phyloP scores from a whole-genome alignment of 2,329 filamentous ascomycete species.

The Zymoseptoria brevis region DNA sequence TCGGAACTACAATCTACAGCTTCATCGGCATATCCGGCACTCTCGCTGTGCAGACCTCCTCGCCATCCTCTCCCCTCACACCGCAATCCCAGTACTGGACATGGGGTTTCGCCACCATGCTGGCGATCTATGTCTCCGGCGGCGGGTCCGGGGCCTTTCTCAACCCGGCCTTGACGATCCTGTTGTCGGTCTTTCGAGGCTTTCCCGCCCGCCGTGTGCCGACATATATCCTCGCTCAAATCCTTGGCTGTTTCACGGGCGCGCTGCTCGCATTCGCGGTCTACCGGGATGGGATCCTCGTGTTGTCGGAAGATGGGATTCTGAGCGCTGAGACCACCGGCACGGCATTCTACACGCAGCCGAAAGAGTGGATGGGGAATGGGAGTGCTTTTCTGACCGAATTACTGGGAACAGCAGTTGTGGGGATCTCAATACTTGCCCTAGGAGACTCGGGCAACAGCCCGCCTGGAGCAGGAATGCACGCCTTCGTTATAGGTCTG shows the following conservation, averaged over 20 bases:
- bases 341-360: constrained; percentile 22
- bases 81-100: constrained; percentile 26
- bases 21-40: constrained; percentile 20
- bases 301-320: constrained; percentile 33
- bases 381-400: constrained; percentile 43
- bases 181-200: constrained; percentile 39
- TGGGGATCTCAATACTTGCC: constrained; percentile 37
- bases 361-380: constrained; percentile 20
- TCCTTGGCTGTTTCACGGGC: constrained; percentile 46
- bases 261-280: constrained; percentile 40
- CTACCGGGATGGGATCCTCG: constrained; percentile 33
- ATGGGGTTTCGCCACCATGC: constrained; percentile 50
- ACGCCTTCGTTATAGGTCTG: constrained; percentile 43
- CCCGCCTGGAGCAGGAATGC: constrained; percentile 43
- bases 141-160: constrained; percentile 42
- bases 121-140: constrained; percentile 35
- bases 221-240: constrained; percentile 45
- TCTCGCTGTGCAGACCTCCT: constrained; percentile 36
- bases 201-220: constrained; percentile 46
- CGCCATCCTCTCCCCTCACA: constrained; percentile 5
- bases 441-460: constrained; percentile 24
- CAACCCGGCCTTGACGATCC: constrained; percentile 41
- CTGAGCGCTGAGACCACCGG: constrained; percentile 17
- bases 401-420: constrained; percentile 25
- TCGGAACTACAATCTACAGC: constrained; percentile 34